Conservation (phyloP, 1,284 basidiomycete genomes). For the Somion occarium region DNA sequence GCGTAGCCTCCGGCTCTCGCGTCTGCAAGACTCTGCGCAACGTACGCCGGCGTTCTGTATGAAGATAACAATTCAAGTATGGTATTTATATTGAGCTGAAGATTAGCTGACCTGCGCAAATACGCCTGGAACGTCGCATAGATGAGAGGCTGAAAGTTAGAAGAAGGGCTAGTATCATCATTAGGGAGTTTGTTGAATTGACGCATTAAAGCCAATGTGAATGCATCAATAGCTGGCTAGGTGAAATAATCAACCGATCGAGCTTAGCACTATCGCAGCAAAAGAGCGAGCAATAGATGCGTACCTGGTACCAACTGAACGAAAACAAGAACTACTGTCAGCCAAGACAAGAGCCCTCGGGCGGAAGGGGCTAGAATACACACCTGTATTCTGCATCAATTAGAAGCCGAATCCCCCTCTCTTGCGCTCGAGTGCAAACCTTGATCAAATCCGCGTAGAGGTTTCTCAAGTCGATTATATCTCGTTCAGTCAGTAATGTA, state of each 20-base stretch:
- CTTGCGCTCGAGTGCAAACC: slow-evolving; percentile 58
- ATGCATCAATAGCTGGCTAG: slow-evolving; percentile 80
- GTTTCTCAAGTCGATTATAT: slow-evolving; percentile 55
- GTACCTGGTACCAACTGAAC: slow-evolving; percentile 51
- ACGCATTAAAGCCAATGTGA: slow-evolving; percentile 69
- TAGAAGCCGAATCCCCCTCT: slow-evolving; percentile 59
- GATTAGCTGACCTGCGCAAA: slow-evolving; percentile 52
- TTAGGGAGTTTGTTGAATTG: slow-evolving; percentile 62
- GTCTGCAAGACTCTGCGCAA: slow-evolving; percentile 66
- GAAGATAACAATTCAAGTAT: too few relatives aligned
- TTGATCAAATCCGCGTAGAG: slow-evolving; percentile 38
- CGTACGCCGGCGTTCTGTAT: slow-evolving; percentile 60
- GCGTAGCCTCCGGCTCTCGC: slow-evolving; percentile 70
- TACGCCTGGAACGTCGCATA: slow-evolving; percentile 88
- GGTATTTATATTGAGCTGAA: neutral
- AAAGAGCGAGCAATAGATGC: neutral
- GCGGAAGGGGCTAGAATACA: too few relatives aligned
- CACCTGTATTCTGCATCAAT: slow-evolving; percentile 82
- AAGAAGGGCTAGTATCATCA: neutral
- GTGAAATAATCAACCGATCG: neutral
- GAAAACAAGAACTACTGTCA: too few relatives aligned
- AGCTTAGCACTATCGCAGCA: neutral
- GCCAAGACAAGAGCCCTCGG: too few relatives aligned
- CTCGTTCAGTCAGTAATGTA: slow-evolving; percentile 37
- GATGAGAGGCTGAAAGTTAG: slow-evolving; percentile 53